Percentiles rank a stretch among this genome's conserved stretches.
phyloP scores from a whole-genome alignment of 1,139 yeast species.

The Candida labiduridarum region DNA sequence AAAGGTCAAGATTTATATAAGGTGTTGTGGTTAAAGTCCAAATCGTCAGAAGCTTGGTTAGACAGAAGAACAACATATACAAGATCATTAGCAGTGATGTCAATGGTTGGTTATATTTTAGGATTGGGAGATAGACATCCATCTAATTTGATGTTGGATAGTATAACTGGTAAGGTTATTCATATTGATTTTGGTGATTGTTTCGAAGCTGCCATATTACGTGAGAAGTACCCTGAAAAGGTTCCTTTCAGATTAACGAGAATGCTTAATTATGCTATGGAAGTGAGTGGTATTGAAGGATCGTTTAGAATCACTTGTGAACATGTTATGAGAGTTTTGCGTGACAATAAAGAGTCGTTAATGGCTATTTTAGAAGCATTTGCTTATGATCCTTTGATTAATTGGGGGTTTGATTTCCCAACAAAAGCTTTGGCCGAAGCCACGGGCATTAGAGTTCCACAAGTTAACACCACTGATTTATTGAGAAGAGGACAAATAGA shows the following conservation, averaged over 20 bases:
- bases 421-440: slow-evolving; percentile 75
- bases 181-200: slow-evolving; percentile 99
- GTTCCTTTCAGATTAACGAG: slow-evolving; percentile 96
- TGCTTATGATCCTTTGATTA: slow-evolving; percentile 97
- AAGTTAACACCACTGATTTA: slow-evolving; percentile 65
- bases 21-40: slow-evolving; percentile 93
- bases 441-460: slow-evolving; percentile 68
- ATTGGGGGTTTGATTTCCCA: slow-evolving; percentile 98
- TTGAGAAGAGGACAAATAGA: slow-evolving; percentile 74
- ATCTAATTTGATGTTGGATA: slow-evolving; percentile 91
- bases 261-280: slow-evolving; percentile 98
- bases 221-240: slow-evolving; percentile 97
- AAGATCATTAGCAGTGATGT: slow-evolving; percentile 95
- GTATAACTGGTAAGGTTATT: slow-evolving; percentile 91
- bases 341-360: slow-evolving; percentile 92
- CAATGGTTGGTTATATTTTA: slow-evolving; percentile 95
- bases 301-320: slow-evolving; percentile 96
- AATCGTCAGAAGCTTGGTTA: slow-evolving; percentile 96
- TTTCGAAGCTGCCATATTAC: slow-evolving; percentile 94
- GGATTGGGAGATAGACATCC: slow-evolving; percentile 99
- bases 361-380: slow-evolving; percentile 99
- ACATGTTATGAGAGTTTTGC: slow-evolving; percentile 90
- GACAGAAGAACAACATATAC: slow-evolving; percentile 97
- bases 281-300: slow-evolving; percentile 98
- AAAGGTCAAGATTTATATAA: slow-evolving; percentile 95